These are phyloP conservation scores for Extremus antarcticus DNA, from an alignment of 495 filamentous ascomycete species.

Conservation along the genomic window DNA sequence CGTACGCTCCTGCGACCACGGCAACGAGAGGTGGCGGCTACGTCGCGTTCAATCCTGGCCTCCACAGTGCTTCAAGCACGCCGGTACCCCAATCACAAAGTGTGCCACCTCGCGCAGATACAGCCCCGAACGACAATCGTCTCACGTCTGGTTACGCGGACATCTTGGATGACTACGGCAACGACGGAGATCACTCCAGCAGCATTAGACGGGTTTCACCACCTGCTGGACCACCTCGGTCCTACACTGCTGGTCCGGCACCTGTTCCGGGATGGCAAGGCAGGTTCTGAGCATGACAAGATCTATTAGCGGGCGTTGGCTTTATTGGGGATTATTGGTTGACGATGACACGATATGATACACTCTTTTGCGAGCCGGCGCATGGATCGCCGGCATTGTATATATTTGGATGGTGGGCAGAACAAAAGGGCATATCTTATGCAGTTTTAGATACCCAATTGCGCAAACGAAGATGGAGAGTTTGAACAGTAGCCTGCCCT, in stretches of 20 bases:
- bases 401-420: not conserved
- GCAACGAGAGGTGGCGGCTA: slow-evolving; percentile 6
- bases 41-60: slow-evolving; percentile 19
- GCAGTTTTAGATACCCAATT: not conserved
- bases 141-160: not conserved
- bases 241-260: not conserved
- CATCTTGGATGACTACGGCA: slow-evolving; percentile 1
- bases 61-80: slow-evolving; percentile 5
- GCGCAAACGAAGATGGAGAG: not conserved
- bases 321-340: not conserved
- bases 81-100: not conserved
- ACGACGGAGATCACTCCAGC: not conserved
- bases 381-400: not conserved
- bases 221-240: not conserved
- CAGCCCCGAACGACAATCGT: not conserved
- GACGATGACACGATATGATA: not conserved
- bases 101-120: not conserved
- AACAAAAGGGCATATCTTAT: not conserved
- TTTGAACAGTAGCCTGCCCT: not conserved
- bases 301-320: not conserved
- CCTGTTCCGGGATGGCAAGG: not conserved
- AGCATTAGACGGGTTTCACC: not conserved
- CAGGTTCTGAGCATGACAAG: not conserved
- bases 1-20: slow-evolving; percentile 1
- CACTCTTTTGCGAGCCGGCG: not conserved